A percentile compares a stretch with the other conserved stretches of the same genome.
Conservation (phyloP, 176 grass and related monocot species). For the Paspalum vaginatum region DNA sequence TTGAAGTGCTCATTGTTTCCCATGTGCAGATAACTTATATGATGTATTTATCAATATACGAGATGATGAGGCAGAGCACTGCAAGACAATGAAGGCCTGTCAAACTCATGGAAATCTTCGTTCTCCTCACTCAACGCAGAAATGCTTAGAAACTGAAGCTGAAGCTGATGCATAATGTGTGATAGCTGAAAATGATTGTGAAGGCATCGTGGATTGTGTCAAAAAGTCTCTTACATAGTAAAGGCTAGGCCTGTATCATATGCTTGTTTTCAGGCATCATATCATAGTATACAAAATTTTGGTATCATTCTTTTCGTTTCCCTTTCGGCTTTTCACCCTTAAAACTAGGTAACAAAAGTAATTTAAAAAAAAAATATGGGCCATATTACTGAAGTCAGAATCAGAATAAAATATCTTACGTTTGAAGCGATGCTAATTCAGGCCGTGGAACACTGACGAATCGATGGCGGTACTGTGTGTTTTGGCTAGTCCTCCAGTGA, state of each 20-base stretch:
- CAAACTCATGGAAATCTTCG: slow-evolving; percentile 74
- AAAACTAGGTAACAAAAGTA: background rate
- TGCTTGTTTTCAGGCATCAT: background rate
- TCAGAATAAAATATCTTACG: background rate
- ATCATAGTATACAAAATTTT: slow-evolving; percentile 4
- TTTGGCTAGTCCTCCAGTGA: too few species aligned
- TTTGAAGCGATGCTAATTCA: background rate
- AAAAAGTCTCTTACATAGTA: slow-evolving; percentile 44
- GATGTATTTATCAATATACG: slow-evolving; percentile 91
- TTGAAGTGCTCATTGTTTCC: slow-evolving; percentile 19
- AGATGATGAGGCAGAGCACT: slow-evolving; percentile 84
- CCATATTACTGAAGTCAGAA: background rate
- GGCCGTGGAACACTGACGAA: background rate
- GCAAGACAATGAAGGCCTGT: slow-evolving; percentile 95
- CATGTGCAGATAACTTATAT: slow-evolving; percentile 73
- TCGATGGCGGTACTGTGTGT: background rate
- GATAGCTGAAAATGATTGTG: slow-evolving; percentile 45
- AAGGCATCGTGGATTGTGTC: slow-evolving; percentile 51
- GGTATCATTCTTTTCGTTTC: background rate
- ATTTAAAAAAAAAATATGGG: background rate
- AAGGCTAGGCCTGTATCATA: background rate
- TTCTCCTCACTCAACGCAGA: slow-evolving; percentile 67
- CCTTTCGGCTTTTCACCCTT: too few species aligned
- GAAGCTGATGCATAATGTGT: slow-evolving; percentile 37
- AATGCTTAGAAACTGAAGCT: slow-evolving; percentile 40